phyloP scores from a whole-genome alignment of 306 rosid species.

The Cicer arietinum region DNA sequence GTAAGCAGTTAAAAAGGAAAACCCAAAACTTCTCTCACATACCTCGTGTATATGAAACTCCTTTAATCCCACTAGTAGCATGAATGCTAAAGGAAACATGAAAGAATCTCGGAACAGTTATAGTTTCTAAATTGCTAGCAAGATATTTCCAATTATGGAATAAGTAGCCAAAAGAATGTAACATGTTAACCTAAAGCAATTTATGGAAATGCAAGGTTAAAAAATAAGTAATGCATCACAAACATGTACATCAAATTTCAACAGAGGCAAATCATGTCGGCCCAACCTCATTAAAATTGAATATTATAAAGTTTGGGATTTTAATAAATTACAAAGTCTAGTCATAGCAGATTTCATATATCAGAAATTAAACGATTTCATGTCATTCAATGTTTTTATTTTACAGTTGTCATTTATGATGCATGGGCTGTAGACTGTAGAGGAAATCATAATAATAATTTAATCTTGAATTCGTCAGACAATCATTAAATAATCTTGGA shows the following conservation, averaged over 20 bases:
- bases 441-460: not conserved
- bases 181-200: not conserved
- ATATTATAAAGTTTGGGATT: conserved; percentile 20
- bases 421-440: conserved; percentile 1
- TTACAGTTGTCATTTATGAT: not conserved
- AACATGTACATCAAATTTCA: conserved; percentile 6
- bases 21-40: conserved; percentile 8
- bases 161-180: conserved; percentile 8
- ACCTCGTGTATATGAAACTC: conserved; percentile 21
- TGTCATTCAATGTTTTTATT: conserved; percentile 1
- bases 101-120: conserved; percentile 16
- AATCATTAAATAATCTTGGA: conserved; percentile 29
- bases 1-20: conserved; percentile 39
- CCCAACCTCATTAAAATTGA: conserved; percentile 34
- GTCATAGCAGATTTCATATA: conserved; percentile 8
- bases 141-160: conserved; percentile 4
- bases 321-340: not conserved
- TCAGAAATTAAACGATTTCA: conserved; percentile 12
- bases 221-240: conserved; percentile 13
- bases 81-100: conserved; percentile 22
- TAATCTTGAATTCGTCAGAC: conserved; percentile 12
- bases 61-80: conserved; percentile 15
- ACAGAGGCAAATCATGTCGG: not conserved
- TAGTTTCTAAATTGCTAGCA: conserved; percentile 11
- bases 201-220: not conserved